Evolutionary conservation across 441 rosid genomes (phyloP), one percentile per base, ranked within the genome.

Genomic region (Corymbia calophylla): DNA sequence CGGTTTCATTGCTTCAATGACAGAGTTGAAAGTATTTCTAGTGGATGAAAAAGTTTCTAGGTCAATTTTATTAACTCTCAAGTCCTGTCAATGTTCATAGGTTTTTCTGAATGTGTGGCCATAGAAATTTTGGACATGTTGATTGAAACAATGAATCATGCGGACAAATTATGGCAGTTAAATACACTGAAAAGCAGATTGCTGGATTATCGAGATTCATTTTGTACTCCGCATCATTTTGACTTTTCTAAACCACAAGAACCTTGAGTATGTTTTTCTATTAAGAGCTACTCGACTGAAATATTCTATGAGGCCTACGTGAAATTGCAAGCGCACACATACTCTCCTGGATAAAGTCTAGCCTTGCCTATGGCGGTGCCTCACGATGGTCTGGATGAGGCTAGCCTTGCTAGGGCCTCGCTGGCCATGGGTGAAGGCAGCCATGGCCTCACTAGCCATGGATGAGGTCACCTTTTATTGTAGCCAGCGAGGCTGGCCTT

Each of bases 401-500:
- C 12, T 0, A 21, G 2, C 11, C 29, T 21, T 5, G 3, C 13
- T 21, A 56, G 9, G 4, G 60, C 60, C 60, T 56, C 12, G 0
- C 39, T 35, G 39, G 39, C 39, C 39, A 35, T 35, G 39, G 39
- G 39, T 35, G 39, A 35, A 35, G 39, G 39, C 23, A 56, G 62
- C n/a, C n/a, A n/a, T n/a, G n/a, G n/a, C n/a, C n/a, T n/a, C n/a
- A n/a, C n/a, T n/a, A n/a, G n/a, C 13, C 23, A 5, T 3, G 1
- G 5, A 56, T 1, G 12, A 9, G 29, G 62, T 56, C 29, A 56
- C 27, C 6, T 23, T 56, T 2, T 35, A 4, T 35, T 35, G 39
- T 35, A 35, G 39, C 39, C 39, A 35, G 39, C 39, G 4, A 35
- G 39, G 39, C 4, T 35, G 39, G 39, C 4, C 39, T 35, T 35